Base-by-base conservation (phyloP, 208 protist genomes). In the Trypanosoma grayi region DNA sequence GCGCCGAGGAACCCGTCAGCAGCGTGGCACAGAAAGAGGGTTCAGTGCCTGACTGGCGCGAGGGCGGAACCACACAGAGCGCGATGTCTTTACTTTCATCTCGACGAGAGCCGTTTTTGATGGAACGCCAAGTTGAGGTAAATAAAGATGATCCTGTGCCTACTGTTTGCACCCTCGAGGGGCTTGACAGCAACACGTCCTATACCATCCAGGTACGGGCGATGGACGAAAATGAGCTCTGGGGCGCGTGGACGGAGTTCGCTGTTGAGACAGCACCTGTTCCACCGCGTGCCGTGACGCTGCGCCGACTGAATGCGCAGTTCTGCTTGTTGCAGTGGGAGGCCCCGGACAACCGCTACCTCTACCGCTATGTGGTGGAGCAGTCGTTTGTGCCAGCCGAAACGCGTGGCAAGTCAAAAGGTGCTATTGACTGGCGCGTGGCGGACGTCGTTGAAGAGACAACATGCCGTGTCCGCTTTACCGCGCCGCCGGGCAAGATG, bases 321-420 rank as follows among this genome's bases (percentile, higher is more conserved):
- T 87, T 77, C 58, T 84, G 83, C 62, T 66, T 82, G 5, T 64
- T 97, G 33, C 83, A 92, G 70, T 97, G 92, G 89, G 45, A 73
- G 45, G 46, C 80, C 13, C 84, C 79, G 11, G 66, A 72, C 27
- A 48, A 61, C 31, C 34, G 55, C 2, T 44, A 52, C 13, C 43
- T 56, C 44, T 96, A 96, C 71, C 73, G 75, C 53, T 94, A 94
- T 62, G 56, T 84, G 20, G 78, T 96, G 13, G 86, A 96, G 60
- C 84, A 95, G 73, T 18, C 62, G 16, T 31, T 57, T 58, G 41
- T 28, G 10, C 31, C 50, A 37, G 55, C 61, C 14, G 68, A 64
- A 51, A 52, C 46, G 28, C 74, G 45, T 18, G 59, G 46, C 9
- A 62, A 63, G n/a, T 31, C 39, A 8, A 60, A 52, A 27, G 68